Percentiles rank a stretch among this genome's conserved stretches.
These are phyloP conservation scores for Dactylellina haptotyla DNA, from an alignment of 2,329 filamentous ascomycete species.

Conservation along the genomic window DNA sequence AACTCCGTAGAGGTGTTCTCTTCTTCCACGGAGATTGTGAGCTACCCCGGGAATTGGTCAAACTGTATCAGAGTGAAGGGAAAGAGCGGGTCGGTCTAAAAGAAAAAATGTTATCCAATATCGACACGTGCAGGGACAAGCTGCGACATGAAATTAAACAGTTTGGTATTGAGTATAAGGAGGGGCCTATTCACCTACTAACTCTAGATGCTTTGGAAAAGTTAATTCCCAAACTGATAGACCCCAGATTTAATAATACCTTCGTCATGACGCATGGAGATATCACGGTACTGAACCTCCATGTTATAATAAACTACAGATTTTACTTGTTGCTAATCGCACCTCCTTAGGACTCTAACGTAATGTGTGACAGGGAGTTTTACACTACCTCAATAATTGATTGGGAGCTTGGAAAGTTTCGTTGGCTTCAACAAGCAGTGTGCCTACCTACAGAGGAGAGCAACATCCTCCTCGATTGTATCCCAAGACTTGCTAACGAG, in stretches of 20 bases:
- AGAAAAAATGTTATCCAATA: neutral
- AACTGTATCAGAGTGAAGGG: neutral
- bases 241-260: slow-evolving; percentile 18
- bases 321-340: neutral
- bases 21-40: slow-evolving; percentile 21
- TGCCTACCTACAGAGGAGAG: neutral
- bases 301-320: neutral
- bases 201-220: slow-evolving; percentile 8
- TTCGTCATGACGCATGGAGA: slow-evolving; percentile 29
- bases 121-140: neutral
- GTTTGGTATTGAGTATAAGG: neutral
- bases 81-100: neutral
- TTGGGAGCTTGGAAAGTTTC: slow-evolving; percentile 30
- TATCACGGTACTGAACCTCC: slow-evolving; percentile 21
- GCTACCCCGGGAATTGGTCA: neutral
- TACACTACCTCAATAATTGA: slow-evolving; percentile 38
- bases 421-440: slow-evolving; percentile 22
- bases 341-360: slow-evolving; percentile 6
- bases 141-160: neutral
- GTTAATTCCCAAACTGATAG: slow-evolving; percentile 19
- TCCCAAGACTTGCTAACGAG: neutral
- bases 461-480: neutral
- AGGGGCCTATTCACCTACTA: neutral
- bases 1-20: neutral
- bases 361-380: slow-evolving; percentile 35